Evolutionary conservation across 208 protist genomes (phyloP).

Genomic region (Leishmania turanica): DNA sequence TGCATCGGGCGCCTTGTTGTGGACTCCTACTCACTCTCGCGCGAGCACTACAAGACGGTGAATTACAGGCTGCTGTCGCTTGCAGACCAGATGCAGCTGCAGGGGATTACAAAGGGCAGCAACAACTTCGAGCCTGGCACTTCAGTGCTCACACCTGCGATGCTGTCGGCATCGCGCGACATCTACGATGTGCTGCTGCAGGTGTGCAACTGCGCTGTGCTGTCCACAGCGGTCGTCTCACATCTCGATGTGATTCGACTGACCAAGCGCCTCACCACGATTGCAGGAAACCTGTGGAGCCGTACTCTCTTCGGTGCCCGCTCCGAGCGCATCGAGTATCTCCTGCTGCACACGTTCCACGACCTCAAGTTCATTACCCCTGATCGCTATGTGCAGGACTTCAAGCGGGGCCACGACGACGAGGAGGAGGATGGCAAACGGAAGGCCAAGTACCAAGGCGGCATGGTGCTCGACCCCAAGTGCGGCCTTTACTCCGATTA

Average conservation of each 20-base stretch:
- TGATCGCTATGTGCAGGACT: constrained; percentile 89
- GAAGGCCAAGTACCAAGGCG: constrained; percentile 93
- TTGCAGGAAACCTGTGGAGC: constrained; percentile 98
- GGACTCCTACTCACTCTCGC: constrained; percentile 94
- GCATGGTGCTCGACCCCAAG: constrained; percentile 98
- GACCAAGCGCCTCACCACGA: constrained; percentile 97
- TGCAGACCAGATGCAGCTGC: constrained; percentile 67
- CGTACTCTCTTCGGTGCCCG: constrained; percentile 93
- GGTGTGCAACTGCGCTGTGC: constrained; percentile 71
- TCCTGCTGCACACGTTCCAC: constrained; percentile 97
- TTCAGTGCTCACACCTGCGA: constrained; percentile 49
- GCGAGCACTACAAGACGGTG: constrained; percentile 93
- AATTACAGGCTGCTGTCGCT: constrained; percentile 92
- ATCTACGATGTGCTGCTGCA: constrained; percentile 76
- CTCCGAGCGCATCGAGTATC: constrained; percentile 98
- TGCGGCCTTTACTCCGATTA: constrained; percentile 98
- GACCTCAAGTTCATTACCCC: constrained; percentile 95
- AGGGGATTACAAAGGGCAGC: constrained; percentile 64
- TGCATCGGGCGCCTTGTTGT: constrained; percentile 94
- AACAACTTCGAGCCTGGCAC: constrained; percentile 67
- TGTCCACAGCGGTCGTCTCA: constrained; percentile 88
- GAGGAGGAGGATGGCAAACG: constrained; percentile 77
- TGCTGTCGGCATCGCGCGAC: constrained; percentile 40
- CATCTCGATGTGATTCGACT: constrained; percentile 97
- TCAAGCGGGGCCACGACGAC: constrained; percentile 66